Percentiles rank a stretch among this genome's conserved stretches.
phyloP scores from a whole-genome alignment of 2,329 filamentous ascomycete genomes.

The Scedosporium dehoogii region DNA sequence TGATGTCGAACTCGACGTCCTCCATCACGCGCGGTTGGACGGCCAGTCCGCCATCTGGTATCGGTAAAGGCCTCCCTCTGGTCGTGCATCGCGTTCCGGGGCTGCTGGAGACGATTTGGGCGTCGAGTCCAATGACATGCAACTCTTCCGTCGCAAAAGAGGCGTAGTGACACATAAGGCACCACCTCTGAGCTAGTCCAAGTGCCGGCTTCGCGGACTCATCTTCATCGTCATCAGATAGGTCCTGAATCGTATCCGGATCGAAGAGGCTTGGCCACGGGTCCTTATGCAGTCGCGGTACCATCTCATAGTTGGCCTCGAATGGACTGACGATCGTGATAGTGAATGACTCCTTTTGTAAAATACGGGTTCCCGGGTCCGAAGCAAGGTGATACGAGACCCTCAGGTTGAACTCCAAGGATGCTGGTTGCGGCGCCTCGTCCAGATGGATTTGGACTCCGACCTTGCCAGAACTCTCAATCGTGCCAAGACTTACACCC shows the following conservation, averaged over 20 bases:
- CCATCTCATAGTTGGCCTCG: constrained; percentile 82
- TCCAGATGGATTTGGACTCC: constrained; percentile 38
- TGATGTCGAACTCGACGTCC: constrained; percentile 62
- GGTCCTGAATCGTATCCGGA: constrained; percentile 41
- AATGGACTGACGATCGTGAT: constrained; percentile 74
- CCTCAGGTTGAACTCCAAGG: constrained; percentile 60
- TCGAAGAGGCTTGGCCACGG: constrained; percentile 85
- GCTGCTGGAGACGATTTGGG: constrained; percentile 49
- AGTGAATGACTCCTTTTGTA: constrained; percentile 59
- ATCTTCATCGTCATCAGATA: constrained; percentile 25
- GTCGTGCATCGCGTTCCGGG: constrained; percentile 52
- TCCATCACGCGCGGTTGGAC: constrained; percentile 60
- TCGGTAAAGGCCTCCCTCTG: constrained; percentile 23
- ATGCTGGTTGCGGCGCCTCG: constrained; percentile 39
- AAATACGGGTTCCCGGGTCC: constrained; percentile 71
- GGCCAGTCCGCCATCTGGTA: constrained; percentile 31
- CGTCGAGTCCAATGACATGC: constrained; percentile 49
- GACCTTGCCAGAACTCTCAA: constrained; percentile 34
- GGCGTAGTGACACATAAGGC: constrained; percentile 59
- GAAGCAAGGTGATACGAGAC: constrained; percentile 70
- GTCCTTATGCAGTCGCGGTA: constrained; percentile 65
- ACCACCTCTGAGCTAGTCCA: constrained; percentile 76
- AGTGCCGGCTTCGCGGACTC: constrained; percentile 20
- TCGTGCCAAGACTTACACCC: constrained; percentile 33
- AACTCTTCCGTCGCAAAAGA: constrained; percentile 71